These are phyloP conservation scores for Dactylellina cionopaga DNA, from an alignment of 2,329 filamentous ascomycete genomes.

Conservation along the genomic window DNA sequence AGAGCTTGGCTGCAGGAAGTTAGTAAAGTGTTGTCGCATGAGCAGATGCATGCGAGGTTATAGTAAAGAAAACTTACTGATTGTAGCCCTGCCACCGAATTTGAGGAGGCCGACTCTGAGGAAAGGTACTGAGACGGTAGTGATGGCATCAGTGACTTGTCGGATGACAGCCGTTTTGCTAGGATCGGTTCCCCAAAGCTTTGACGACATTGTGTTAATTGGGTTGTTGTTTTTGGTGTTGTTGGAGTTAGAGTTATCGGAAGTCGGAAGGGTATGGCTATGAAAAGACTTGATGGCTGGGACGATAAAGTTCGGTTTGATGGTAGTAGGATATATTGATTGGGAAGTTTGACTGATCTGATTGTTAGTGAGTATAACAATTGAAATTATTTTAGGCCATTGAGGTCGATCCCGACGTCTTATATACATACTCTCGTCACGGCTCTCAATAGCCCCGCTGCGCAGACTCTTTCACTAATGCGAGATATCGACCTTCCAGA, in stretches of 20 bases:
- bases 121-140: conserved; percentile 85
- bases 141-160: conserved; percentile 79
- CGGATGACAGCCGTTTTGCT: conserved; percentile 72
- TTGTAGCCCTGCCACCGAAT: conserved; percentile 85
- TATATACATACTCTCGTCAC: conserved; percentile 19
- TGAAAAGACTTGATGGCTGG: too few relatives aligned
- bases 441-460: background rate
- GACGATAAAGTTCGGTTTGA: background rate
- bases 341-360: background rate
- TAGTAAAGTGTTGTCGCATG: background rate
- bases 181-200: conserved; percentile 37
- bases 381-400: conserved; percentile 13
- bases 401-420: conserved; percentile 19
- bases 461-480: background rate
- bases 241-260: too few relatives aligned
- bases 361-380: background rate
- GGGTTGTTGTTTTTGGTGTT: background rate
- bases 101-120: conserved; percentile 79
- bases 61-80: conserved; percentile 68
- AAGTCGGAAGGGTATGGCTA: too few relatives aligned
- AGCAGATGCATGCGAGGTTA: background rate
- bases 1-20: conserved; percentile 74
- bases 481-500: conserved; percentile 1
- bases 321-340: too few relatives aligned
- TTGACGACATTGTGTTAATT: conserved; percentile 31